These are phyloP conservation scores for Trapa incisa DNA, from an alignment of 345 rosid species.

Conservation along the genomic window DNA sequence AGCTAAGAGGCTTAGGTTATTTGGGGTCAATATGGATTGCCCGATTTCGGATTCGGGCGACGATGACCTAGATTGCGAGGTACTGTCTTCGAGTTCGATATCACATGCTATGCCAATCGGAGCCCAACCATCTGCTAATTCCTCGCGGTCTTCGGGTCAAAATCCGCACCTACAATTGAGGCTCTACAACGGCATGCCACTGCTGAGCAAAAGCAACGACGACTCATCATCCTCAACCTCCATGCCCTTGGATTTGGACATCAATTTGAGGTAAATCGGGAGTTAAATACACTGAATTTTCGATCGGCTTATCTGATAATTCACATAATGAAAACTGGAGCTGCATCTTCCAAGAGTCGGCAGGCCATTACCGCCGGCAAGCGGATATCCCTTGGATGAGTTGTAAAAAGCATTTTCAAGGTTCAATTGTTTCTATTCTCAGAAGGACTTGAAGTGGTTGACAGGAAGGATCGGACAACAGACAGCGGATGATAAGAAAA, in stretches of 20 bases:
- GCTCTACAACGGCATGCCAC: slow-evolving; percentile 29
- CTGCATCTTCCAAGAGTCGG: not conserved
- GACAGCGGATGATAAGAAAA: not conserved
- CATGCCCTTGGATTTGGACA: slow-evolving; percentile 38
- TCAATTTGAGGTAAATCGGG: slow-evolving; percentile 8
- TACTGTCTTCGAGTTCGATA: slow-evolving; percentile 20
- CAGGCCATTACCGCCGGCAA: not conserved
- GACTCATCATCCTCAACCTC: slow-evolving; percentile 16
- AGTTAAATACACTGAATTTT: not conserved
- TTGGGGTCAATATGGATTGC: slow-evolving; percentile 94
- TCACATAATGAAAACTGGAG: not conserved
- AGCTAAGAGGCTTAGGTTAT: slow-evolving; percentile 68
- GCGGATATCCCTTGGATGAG: not conserved
- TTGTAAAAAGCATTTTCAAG: not conserved
- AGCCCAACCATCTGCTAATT: not conserved
- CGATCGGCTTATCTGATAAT: not conserved
- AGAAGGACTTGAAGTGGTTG: not conserved
- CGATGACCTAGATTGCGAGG: slow-evolving; percentile 7
- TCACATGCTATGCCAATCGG: slow-evolving; percentile 11
- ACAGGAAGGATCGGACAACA: not conserved
- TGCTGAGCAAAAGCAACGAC: slow-evolving; percentile 4
- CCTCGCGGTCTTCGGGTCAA: slow-evolving; percentile 6
- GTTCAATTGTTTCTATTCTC: not conserved
- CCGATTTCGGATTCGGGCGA: slow-evolving; percentile 25
- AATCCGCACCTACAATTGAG: slow-evolving; percentile 22